These are phyloP conservation scores for Xylariaceae sp. DNA, from an alignment of 2,329 filamentous ascomycete species.

Conservation along the genomic window DNA sequence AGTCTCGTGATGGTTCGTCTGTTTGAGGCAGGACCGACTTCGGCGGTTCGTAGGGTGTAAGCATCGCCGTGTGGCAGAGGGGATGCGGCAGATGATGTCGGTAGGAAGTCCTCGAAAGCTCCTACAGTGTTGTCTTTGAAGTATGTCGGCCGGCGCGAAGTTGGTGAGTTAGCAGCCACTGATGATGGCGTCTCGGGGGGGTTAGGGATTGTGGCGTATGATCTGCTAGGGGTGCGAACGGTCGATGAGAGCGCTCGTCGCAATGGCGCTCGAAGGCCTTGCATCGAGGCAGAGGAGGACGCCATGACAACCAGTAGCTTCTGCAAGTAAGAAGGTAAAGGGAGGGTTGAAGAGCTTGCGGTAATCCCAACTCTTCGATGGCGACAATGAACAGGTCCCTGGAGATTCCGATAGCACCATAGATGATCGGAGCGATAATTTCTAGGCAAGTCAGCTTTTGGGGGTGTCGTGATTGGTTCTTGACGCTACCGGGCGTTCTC, in stretches of 20 bases:
- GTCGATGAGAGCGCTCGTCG: constrained; percentile 28
- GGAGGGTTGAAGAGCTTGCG: no score
- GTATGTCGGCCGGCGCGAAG: constrained; percentile 46
- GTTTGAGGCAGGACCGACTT: constrained; percentile 62
- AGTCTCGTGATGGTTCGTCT: constrained; percentile 69
- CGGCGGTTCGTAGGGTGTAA: constrained; percentile 59
- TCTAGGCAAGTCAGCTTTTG: neutral
- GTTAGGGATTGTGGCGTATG: constrained; percentile 31
- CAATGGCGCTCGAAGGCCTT: constrained; percentile 28
- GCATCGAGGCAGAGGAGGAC: constrained; percentile 25
- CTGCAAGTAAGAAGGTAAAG: neutral
- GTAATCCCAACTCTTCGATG: no score
- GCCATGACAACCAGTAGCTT: constrained; percentile 19
- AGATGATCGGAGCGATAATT: no score
- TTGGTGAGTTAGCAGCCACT: constrained; percentile 14
- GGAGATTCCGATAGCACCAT: no score
- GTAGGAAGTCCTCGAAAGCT: constrained; percentile 58
- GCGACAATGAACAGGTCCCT: no score
- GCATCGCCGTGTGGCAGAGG: constrained; percentile 52
- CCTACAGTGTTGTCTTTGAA: constrained; percentile 59
- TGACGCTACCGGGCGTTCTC: no score
- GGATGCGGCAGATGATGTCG: constrained; percentile 37
- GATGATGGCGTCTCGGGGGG: constrained; percentile 26
- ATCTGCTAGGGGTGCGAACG: constrained; percentile 9
- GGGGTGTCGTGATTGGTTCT: neutral